Base-by-base conservation (phyloP, 805 yeast species). In the Myxozyma nipponensis region DNA sequence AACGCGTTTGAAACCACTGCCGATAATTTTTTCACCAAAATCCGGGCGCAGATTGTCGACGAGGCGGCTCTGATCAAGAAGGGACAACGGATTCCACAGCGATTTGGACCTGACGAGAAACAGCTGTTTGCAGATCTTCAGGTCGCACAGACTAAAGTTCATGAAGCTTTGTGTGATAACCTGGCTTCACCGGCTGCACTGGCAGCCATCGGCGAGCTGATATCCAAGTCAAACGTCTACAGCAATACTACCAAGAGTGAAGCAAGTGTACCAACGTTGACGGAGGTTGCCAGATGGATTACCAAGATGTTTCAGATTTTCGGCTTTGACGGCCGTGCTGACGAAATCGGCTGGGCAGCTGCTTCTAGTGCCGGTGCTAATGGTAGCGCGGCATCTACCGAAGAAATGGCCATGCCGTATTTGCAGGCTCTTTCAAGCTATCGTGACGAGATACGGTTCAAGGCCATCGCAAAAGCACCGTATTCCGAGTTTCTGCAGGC, bases 111-210 rank as follows among this genome's bases (percentile, higher is more conserved):
- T 10, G 44, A 17, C 15, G 58, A 54, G 36, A 42, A 46, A 3
- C 46, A 44, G 6, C 49, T 54, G 4, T 44, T 36, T 26, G 26
- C 42, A 10, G 57, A 52, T 24, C 74, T 88, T 53, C 63, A 65
- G 3, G 58, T 58, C 1, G 71, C 86, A 13, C 83, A 86, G 64
- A 66, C 64, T 4, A 78, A 73, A 18, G 86, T 86, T 1, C 86
- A 89, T 65, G 73, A 68, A 19, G 85, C 95, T 1, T 86, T 93
- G 71, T 83, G 95, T 69, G 98, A 93, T 66, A 93, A 88, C 65
- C 74, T 93, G 56, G 70, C 90, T 2, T 84, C 93, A 1, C 93
- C 95, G 21, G 75, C 71, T 49, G 96, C 83, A 0, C 67, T 93
- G 50, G 79, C 84, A 57, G 64, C 72, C 1, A 62, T 93, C 44